Conservation (phyloP, 768 basidiomycete species). For the Calocybe cyanea region DNA sequence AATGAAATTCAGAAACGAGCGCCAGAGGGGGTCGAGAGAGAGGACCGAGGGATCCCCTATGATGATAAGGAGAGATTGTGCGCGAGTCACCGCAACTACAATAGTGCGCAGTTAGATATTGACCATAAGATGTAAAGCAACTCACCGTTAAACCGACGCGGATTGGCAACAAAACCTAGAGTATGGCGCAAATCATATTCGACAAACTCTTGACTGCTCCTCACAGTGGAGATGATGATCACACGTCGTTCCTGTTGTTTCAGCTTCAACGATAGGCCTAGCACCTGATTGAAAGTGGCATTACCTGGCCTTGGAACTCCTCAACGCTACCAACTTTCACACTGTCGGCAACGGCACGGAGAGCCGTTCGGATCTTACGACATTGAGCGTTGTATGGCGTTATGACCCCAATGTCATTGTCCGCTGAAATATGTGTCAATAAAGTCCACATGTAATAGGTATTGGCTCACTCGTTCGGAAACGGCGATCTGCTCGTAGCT, state of each 20-base stretch:
- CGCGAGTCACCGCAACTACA: constrained; percentile 63
- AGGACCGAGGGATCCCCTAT: constrained; percentile 59
- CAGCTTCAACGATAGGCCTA: not conserved
- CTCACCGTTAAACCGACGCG: constrained; percentile 56
- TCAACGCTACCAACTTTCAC: constrained; percentile 66
- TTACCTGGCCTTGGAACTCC: constrained; percentile 65
- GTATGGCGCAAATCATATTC: constrained; percentile 50
- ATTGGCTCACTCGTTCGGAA: constrained; percentile 38
- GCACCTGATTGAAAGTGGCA: constrained; percentile 15
- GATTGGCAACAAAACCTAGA: constrained; percentile 55
- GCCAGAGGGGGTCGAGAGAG: constrained; percentile 57
- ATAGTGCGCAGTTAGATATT: not conserved
- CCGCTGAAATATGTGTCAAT: constrained; percentile 22
- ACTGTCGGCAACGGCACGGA: constrained; percentile 25
- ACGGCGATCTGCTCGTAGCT: constrained; percentile 27
- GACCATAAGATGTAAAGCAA: not conserved
- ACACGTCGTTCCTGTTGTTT: constrained; percentile 52
- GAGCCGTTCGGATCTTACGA: constrained; percentile 44
- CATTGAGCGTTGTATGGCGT: constrained; percentile 65
- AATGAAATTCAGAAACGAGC: constrained; percentile 56
- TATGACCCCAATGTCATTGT: constrained; percentile 61
- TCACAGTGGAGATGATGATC: constrained; percentile 56
- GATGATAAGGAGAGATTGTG: constrained; percentile 59
- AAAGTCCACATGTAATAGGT: constrained; percentile 1
- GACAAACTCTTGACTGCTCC: constrained; percentile 48